Evolutionary conservation across 257 asterid species (phyloP).

Genomic region (Rehmannia glutinosa): DNA sequence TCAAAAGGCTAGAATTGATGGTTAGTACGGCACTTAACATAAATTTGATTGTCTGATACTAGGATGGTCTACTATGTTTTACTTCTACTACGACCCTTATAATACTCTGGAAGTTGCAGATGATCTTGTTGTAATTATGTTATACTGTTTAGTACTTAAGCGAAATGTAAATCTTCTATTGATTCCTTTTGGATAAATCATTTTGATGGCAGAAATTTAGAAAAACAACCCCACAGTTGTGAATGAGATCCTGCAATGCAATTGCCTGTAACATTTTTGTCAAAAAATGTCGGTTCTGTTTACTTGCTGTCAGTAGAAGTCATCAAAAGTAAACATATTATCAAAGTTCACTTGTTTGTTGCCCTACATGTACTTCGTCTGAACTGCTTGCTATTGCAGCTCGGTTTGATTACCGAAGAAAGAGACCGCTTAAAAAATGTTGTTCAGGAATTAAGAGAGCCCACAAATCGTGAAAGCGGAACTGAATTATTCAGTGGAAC

Average conservation of each 20-base stretch:
- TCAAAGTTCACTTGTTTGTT: constrained; percentile 7
- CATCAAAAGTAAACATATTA: background rate
- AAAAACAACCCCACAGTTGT: background rate
- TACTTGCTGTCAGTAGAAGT: background rate
- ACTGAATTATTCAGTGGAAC: constrained; percentile 45
- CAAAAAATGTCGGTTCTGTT: background rate
- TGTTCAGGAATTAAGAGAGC: constrained; percentile 49
- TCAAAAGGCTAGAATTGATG: constrained; percentile 73
- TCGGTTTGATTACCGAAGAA: constrained; percentile 65
- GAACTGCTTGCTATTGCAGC: constrained; percentile 42
- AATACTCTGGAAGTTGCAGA: background rate
- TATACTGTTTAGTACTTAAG: background rate
- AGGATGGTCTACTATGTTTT: background rate
- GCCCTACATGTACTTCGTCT: constrained; percentile 18
- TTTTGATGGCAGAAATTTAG: background rate
- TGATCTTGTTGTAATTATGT: constrained; percentile 1
- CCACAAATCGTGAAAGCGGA: constrained; percentile 46
- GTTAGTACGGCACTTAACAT: constrained; percentile 36
- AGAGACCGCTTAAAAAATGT: constrained; percentile 50
- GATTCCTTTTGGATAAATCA: background rate
- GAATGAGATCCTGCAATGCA: background rate
- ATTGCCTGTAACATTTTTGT: background rate
- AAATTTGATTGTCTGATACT: constrained; percentile 10
- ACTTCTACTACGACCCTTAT: background rate
- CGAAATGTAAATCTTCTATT: background rate